These are phyloP conservation scores for Aurantiochytrium sp. DNA, from an alignment of 108 stramenopile species.

Conservation along the genomic window DNA sequence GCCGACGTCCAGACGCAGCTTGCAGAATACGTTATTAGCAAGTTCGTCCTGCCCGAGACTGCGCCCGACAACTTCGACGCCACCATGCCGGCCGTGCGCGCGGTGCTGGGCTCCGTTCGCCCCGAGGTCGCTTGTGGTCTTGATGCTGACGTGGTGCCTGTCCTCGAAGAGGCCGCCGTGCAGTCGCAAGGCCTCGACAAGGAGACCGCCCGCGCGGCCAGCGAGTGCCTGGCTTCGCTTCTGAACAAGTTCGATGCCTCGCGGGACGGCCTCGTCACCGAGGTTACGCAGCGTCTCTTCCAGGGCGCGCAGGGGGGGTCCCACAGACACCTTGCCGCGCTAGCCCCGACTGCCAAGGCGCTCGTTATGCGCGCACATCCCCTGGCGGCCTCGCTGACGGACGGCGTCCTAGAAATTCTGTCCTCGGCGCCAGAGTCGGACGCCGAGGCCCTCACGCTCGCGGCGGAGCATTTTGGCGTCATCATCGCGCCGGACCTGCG, in stretches of 20 bases:
- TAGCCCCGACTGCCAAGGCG: background rate
- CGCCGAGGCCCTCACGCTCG: background rate
- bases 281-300: background rate
- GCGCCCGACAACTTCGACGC: background rate
- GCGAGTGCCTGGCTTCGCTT: background rate
- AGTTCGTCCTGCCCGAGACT: background rate
- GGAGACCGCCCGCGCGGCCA: background rate
- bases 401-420: background rate
- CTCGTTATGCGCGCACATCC: background rate
- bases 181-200: background rate
- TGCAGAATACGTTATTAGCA: background rate
- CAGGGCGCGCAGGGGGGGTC: background rate
- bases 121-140: background rate
- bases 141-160: background rate
- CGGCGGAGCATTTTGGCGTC: background rate
- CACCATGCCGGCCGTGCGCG: background rate
- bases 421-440: background rate
- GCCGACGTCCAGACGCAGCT: background rate
- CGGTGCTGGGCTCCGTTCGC: background rate
- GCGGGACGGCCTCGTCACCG: background rate
- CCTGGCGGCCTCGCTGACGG: background rate
- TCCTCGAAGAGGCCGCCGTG: background rate
- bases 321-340: background rate
- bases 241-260: background rate
- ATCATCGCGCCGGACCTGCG: background rate